Conservation (phyloP, 2,329 filamentous ascomycete genomes). For the Ophidiomyces ophidiicola region DNA sequence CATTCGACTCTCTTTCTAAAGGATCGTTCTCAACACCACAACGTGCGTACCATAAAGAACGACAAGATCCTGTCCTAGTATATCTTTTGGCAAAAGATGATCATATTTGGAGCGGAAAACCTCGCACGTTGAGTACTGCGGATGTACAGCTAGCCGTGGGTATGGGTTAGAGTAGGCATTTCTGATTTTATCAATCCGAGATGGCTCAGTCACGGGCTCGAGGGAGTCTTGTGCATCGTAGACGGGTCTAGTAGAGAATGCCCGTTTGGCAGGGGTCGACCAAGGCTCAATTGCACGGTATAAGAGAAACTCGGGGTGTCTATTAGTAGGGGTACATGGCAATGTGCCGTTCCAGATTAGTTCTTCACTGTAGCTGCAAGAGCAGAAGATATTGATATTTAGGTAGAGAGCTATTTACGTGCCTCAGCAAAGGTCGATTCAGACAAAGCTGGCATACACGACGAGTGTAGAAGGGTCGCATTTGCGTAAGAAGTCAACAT, state of each 20-base stretch:
- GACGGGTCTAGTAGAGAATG: background rate
- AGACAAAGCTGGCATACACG: slow-evolving; percentile 26
- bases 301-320: background rate
- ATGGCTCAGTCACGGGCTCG: too few relatives aligned
- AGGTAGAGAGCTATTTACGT: slow-evolving; percentile 17
- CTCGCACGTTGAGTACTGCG: slow-evolving; percentile 24
- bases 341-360: background rate
- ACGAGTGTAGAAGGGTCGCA: slow-evolving; percentile 31
- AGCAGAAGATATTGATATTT: background rate
- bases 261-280: background rate
- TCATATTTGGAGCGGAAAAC: slow-evolving; percentile 30
- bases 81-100: slow-evolving; percentile 29
- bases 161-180: slow-evolving; percentile 28
- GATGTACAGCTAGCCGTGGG: slow-evolving; percentile 26
- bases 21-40: background rate
- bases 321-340: background rate
- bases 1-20: slow-evolving; percentile 14
- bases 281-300: background rate
- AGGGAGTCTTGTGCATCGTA: background rate
- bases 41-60: slow-evolving; percentile 32
- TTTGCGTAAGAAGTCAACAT: slow-evolving; percentile 19
- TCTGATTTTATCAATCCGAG: slow-evolving; percentile 30
- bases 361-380: too few relatives aligned
- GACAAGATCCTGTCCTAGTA: slow-evolving; percentile 29
- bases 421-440: slow-evolving; percentile 25